Evolutionary conservation across 352 stramenopile species (phyloP).

Genomic region (Globisporangium cystogenes): DNA sequence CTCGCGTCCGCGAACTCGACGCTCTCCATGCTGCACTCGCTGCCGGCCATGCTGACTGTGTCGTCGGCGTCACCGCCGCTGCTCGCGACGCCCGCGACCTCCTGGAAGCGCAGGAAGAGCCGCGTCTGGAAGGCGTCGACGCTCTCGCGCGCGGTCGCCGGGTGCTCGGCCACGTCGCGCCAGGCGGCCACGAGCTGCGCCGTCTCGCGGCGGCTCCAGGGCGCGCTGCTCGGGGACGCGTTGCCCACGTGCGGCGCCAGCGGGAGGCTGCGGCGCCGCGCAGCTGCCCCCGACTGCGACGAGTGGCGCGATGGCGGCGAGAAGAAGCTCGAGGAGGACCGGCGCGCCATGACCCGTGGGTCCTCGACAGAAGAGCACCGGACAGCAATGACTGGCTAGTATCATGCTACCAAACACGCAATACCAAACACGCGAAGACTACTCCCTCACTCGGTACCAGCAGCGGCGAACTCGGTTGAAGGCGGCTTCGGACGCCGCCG

Average conservation of each 20-base stretch:
- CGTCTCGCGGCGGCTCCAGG: constrained; percentile 6
- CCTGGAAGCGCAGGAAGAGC: constrained; percentile 11
- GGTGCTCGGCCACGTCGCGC: constrained; percentile 9
- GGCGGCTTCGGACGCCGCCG: too few relatives aligned
- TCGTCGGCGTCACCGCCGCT: not conserved
- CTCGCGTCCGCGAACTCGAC: not conserved
- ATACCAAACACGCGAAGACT: too few relatives aligned
- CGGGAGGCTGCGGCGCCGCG: constrained; percentile 6
- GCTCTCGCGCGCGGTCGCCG: constrained; percentile 4
- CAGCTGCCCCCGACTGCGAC: not conserved
- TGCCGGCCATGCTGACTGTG: constrained; percentile 3
- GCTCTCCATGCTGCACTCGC: constrained; percentile 10
- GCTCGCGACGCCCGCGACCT: not conserved
- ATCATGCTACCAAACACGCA: too few relatives aligned
- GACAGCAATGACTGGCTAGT: too few relatives aligned
- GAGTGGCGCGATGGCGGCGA: constrained; percentile 4
- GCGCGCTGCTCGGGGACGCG: constrained; percentile 5
- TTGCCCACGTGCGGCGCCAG: not conserved
- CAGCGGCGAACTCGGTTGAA: too few relatives aligned
- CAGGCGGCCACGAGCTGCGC: constrained; percentile 9
- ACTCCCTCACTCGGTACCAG: too few relatives aligned
- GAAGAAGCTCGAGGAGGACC: constrained; percentile 4
- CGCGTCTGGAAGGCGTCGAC: constrained; percentile 15
- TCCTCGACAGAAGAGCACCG: too few relatives aligned
- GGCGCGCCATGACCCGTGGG: too few relatives aligned